Conservation (phyloP, 179 eudicot genomes). For the Amaranthus tricolor region DNA sequence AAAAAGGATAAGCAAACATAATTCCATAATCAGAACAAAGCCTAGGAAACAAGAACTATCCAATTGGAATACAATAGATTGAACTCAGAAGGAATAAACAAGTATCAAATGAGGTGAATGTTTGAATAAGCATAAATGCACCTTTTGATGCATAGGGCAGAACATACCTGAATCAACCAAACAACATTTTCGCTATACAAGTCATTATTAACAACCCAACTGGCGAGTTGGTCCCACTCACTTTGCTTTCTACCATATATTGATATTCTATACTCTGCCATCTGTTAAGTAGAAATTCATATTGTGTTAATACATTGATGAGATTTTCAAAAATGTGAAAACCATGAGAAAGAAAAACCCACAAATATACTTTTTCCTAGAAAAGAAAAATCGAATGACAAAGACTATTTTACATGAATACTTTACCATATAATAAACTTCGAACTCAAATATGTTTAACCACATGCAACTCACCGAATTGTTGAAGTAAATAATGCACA, state of each 20-base stretch:
- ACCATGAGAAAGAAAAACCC: background rate
- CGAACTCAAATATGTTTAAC: too few species aligned
- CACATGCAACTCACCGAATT: too few species aligned
- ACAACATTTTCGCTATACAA: slow-evolving; percentile 97
- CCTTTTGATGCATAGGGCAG: background rate
- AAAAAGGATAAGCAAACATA: background rate
- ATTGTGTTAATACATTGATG: background rate
- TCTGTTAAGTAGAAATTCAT: slow-evolving; percentile 43
- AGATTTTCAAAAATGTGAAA: too few species aligned
- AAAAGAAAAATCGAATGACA: background rate
- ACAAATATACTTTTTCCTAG: background rate
- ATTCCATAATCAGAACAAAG: slow-evolving; percentile 1
- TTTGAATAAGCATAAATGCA: background rate
- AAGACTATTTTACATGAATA: background rate
- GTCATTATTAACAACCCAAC: slow-evolving; percentile 97
- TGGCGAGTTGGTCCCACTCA: slow-evolving; percentile 97
- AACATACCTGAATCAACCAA: slow-evolving; percentile 94
- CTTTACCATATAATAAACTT: too few species aligned
- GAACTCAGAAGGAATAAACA: background rate
- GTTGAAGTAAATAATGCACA: too few species aligned
- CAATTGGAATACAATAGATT: background rate
- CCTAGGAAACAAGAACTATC: background rate
- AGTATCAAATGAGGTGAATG: background rate
- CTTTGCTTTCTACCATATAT: slow-evolving; percentile 98
- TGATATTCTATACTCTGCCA: slow-evolving; percentile 97